Evolutionary conservation across 2,329 filamentous ascomycete genomes (phyloP).

Genomic region (Apiospora hydei): DNA sequence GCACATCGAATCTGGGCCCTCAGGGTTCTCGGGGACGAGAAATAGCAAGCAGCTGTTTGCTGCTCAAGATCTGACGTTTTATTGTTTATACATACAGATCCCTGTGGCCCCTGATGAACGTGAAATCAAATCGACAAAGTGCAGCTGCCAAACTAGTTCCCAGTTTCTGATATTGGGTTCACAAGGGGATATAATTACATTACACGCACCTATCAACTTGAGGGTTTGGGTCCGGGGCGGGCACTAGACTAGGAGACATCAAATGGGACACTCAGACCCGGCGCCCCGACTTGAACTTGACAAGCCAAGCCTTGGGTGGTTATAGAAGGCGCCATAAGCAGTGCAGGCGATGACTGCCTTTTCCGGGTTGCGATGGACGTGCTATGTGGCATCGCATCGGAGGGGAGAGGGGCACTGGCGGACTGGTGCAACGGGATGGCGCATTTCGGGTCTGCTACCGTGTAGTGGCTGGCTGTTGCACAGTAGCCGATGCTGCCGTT

Average conservation of each 20-base stretch:
- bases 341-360: constrained; percentile 12
- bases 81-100: no score
- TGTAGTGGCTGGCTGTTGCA: neutral
- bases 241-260: constrained; percentile 2
- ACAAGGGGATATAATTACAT: neutral
- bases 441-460: constrained; percentile 7
- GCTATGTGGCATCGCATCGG: constrained; percentile 11
- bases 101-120: neutral
- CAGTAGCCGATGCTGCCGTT: neutral
- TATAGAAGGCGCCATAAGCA: constrained; percentile 19
- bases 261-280: neutral
- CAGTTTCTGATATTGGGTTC: neutral
- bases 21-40: constrained; percentile 7
- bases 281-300: constrained; percentile 1
- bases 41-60: neutral
- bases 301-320: neutral
- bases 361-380: constrained; percentile 10
- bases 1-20: constrained; percentile 6
- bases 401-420: neutral
- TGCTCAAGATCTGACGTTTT: neutral
- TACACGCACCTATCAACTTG: neutral
- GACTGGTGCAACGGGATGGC: constrained; percentile 1
- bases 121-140: no score
- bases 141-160: neutral
- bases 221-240: neutral